Evolutionary conservation across 2,329 filamentous ascomycete species (phyloP).

Genomic region (Cryoendolithus antarcticus): DNA sequence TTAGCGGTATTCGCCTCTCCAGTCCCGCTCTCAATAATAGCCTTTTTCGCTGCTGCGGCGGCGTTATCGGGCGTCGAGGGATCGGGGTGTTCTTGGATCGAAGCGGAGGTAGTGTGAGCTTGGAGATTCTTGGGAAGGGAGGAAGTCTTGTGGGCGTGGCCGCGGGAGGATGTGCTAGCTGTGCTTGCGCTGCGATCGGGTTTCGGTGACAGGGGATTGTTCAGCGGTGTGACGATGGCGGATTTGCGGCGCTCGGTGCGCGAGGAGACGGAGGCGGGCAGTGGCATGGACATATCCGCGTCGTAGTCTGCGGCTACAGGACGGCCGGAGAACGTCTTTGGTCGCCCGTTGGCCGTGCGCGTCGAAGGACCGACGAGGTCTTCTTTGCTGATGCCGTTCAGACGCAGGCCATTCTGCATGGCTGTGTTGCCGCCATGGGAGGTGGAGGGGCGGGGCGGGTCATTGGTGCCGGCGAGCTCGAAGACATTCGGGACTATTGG

Average conservation of each 20-base stretch:
- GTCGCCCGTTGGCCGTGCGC: slow-evolving; percentile 12
- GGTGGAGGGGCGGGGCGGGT: slow-evolving; percentile 14
- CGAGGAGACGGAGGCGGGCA: background rate
- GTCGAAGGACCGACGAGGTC: slow-evolving; percentile 7
- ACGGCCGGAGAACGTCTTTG: slow-evolving; percentile 15
- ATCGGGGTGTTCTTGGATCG: no score
- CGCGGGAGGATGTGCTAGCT: no score
- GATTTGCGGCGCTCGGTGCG: no score
- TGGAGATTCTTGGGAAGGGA: no score
- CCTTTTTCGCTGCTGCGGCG: background rate
- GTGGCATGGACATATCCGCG: slow-evolving; percentile 2
- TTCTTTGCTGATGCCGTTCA: slow-evolving; percentile 19
- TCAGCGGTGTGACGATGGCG: no score
- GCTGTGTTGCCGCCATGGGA: slow-evolving; percentile 11
- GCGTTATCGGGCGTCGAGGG: background rate
- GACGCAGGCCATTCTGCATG: slow-evolving; percentile 18
- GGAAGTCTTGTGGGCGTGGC: no score
- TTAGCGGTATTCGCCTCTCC: slow-evolving; percentile 17
- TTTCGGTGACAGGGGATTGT: no score
- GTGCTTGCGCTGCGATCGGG: no score
- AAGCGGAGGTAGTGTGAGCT: no score
- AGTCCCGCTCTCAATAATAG: background rate
- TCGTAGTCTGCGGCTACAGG: slow-evolving; percentile 2
- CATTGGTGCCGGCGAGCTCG: slow-evolving; percentile 14
- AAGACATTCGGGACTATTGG: slow-evolving; percentile 10